Conservation (phyloP, 2,329 filamentous ascomycete genomes). For the Aureobasidium leucospermi region DNA sequence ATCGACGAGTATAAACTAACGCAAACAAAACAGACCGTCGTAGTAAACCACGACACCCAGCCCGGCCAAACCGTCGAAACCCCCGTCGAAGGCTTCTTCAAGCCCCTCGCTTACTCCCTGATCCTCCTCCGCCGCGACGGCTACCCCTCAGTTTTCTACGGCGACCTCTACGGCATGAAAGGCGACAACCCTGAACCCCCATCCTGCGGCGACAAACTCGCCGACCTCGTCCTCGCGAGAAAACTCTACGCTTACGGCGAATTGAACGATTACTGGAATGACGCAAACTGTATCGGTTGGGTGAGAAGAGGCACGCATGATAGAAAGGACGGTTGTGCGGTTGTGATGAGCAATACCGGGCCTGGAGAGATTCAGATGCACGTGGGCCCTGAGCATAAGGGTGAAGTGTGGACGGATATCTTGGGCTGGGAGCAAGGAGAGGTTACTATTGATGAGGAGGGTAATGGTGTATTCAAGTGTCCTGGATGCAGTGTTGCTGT, state of each 20-base stretch:
- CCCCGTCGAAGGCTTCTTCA: conserved; percentile 59
- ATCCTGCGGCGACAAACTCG: conserved; percentile 36
- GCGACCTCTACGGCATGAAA: conserved; percentile 59
- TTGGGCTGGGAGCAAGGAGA: conserved; percentile 49
- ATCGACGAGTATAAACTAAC: background rate
- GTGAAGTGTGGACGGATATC: conserved; percentile 58
- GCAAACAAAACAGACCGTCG: conserved; percentile 41
- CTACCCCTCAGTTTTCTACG: conserved; percentile 63
- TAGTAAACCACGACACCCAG: conserved; percentile 66
- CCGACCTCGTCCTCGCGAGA: conserved; percentile 52
- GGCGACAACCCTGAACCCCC: conserved; percentile 46
- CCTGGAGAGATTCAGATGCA: conserved; percentile 49
- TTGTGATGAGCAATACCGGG: conserved; percentile 32
- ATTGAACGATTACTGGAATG: conserved; percentile 57
- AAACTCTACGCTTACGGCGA: conserved; percentile 59
- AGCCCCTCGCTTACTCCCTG: conserved; percentile 63
- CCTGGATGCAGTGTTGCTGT: conserved; percentile 50
- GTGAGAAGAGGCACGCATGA: conserved; percentile 45
- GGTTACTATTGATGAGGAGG: conserved; percentile 52
- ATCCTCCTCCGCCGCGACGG: conserved; percentile 59
- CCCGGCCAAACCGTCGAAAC: conserved; percentile 56
- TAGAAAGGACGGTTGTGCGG: conserved; percentile 46
- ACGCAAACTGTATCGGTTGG: conserved; percentile 54
- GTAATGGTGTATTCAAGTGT: conserved; percentile 53
- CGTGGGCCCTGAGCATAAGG: conserved; percentile 44